These are phyloP conservation scores for Knoxdaviesia proteae DNA, from an alignment of 2,329 filamentous ascomycete species.

Conservation along the genomic window DNA sequence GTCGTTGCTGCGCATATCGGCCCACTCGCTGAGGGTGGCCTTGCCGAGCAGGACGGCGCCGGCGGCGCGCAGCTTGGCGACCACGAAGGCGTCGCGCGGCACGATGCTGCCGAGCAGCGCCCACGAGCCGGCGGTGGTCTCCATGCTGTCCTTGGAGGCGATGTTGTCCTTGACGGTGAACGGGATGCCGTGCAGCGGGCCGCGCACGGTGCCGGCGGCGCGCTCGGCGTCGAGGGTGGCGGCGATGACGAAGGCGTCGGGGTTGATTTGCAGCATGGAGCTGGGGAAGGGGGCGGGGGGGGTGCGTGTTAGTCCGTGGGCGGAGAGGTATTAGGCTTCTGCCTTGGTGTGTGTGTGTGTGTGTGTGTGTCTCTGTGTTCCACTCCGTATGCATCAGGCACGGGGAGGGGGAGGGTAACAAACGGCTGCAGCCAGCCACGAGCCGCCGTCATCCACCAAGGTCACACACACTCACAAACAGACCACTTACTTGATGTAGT, in stretches of 20 bases:
- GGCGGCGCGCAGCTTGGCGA: constrained; percentile 37
- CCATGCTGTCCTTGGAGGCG: constrained; percentile 44
- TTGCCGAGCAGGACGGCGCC: constrained; percentile 54
- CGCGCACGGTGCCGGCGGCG: constrained; percentile 29
- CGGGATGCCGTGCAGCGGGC: constrained; percentile 54
- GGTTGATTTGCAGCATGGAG: constrained; percentile 44
- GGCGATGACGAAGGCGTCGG: constrained; percentile 44
- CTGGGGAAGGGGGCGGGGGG: too few species aligned
- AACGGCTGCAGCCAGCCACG: too few species aligned
- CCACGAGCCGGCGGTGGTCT: constrained; percentile 53
- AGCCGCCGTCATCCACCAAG: too few species aligned
- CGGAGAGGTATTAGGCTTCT: background rate
- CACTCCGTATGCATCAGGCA: too few species aligned
- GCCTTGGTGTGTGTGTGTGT: background rate
- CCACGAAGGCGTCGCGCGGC: constrained; percentile 46
- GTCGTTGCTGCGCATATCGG: constrained; percentile 45
- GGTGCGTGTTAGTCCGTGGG: background rate
- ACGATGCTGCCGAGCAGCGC: constrained; percentile 44
- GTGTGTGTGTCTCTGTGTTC: too few species aligned
- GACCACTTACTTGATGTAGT: constrained; percentile 36
- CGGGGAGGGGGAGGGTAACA: too few species aligned
- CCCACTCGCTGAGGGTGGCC: constrained; percentile 53
- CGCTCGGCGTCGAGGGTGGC: constrained; percentile 38
- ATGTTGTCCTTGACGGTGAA: constrained; percentile 60
- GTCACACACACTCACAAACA: background rate